Base-by-base conservation (phyloP, 257 asterid species). In the Solanum microdontum region DNA sequence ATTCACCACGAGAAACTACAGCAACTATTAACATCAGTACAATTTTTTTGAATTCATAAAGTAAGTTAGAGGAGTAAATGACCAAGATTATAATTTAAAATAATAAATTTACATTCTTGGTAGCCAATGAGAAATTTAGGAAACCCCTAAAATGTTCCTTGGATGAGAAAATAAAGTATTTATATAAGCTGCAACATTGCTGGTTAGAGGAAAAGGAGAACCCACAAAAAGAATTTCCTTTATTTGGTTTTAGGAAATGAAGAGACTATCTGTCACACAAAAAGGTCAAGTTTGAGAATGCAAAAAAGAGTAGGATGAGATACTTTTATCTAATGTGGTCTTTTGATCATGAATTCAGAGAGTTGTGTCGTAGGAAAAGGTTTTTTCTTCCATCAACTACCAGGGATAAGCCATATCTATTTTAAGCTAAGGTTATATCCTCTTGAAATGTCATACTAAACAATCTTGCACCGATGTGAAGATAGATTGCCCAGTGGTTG, bases 1-100 rank as follows among this genome's bases (percentile, higher is more conserved):
- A 95, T 89, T 93, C 98, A 40, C 98, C 97, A 90, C 91, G 92
- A 76, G 93, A 91, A 90, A 95, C 97, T 95, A 94, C 88, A 90
- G 80, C 64, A 72, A 70, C 36, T 58, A 10, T 87, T 43, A 83
- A 86, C 76, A 51, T 85, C 62, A 45, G 17, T 82, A 75, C 58
- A 62, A 24, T 77, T 11, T 39, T 17, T 36, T 40, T 26, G 23
- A 40, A 7, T 28, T 33, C 87, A 73, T 40, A 36, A 70, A 36
- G 72, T 86, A 82, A 58, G 9, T 15, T 11, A 88, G 62, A 70
- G 43, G 79, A 33, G 40, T 11, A 76, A 76, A 37, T 6, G 83
- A 37, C 34, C 60, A 76, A 76, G 82, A 55, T 37, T 39, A 39
- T 17, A n/a, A n/a, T n/a, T 76, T 76, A 13, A 76, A 36, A 23